Evolutionary conservation across 305 asterid genomes (phyloP).

Genomic region (Solanum hybrid): DNA sequence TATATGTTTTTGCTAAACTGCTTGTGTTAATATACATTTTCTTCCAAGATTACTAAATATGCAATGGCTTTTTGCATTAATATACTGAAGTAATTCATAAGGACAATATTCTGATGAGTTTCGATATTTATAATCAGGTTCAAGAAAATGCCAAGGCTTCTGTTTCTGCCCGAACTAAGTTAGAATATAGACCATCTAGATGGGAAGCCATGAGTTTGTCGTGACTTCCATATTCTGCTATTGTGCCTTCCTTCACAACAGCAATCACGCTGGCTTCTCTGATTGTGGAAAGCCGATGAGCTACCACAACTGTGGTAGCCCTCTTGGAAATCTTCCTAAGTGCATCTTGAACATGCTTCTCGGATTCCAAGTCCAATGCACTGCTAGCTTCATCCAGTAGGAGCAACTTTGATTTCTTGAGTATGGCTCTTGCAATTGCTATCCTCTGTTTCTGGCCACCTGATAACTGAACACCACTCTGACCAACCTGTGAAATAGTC

Average conservation of each 20-base stretch:
- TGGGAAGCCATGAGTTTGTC: constrained; percentile 45
- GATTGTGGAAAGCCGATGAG: constrained; percentile 75
- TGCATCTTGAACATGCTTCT: constrained; percentile 59
- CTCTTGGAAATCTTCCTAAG: constrained; percentile 43
- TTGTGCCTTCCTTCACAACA: constrained; percentile 50
- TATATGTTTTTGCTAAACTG: not conserved
- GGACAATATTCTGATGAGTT: not conserved
- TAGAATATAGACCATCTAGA: constrained; percentile 48
- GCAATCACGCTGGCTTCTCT: constrained; percentile 57
- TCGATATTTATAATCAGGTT: not conserved
- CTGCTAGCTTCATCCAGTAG: constrained; percentile 85
- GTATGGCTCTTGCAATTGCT: constrained; percentile 71
- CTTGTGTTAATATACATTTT: not conserved
- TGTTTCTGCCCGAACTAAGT: constrained; percentile 59
- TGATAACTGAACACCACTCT: constrained; percentile 72
- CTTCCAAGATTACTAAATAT: not conserved
- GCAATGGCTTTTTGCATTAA: not conserved
- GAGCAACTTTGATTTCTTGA: constrained; percentile 55
- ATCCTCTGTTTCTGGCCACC: constrained; percentile 92
- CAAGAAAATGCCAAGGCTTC: constrained; percentile 43
- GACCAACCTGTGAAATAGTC: constrained; percentile 30
- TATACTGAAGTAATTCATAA: not conserved
- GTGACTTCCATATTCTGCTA: constrained; percentile 68
- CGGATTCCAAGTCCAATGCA: constrained; percentile 76
- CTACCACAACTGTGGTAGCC: constrained; percentile 71